phyloP scores from a whole-genome alignment of 306 rosid species.

The Malus orientalis region DNA sequence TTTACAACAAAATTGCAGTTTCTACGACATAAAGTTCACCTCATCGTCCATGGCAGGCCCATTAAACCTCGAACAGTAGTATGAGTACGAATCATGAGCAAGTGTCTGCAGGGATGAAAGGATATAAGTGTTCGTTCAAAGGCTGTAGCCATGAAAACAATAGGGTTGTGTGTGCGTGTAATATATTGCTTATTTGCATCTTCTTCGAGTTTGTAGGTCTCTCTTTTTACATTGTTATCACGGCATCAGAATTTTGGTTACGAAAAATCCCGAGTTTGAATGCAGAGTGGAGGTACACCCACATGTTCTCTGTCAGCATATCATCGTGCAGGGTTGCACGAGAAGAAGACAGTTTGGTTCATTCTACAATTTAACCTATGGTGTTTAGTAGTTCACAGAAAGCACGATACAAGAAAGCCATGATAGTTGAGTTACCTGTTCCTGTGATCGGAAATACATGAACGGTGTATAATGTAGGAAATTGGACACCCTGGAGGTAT shows the following conservation, averaged over 20 bases:
- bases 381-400: neutral
- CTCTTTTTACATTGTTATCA: neutral
- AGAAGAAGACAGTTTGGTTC: neutral
- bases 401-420: neutral
- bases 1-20: neutral
- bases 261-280: neutral
- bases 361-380: neutral
- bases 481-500: slow-evolving; percentile 95
- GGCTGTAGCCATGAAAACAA: neutral
- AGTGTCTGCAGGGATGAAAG: slow-evolving; percentile 57
- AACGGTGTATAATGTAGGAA: slow-evolving; percentile 84
- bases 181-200: neutral
- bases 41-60: slow-evolving; percentile 21
- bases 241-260: neutral
- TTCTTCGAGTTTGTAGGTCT: neutral
- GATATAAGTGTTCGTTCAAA: slow-evolving; percentile 1
- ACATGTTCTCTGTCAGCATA: no score
- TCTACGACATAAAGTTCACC: slow-evolving; percentile 12
- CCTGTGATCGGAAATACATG: slow-evolving; percentile 95
- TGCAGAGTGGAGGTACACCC: no score
- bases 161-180: neutral
- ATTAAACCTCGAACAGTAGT: slow-evolving; percentile 24
- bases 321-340: neutral
- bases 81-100: slow-evolving; percentile 75
- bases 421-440: slow-evolving; percentile 56